These are phyloP conservation scores for Saccharomyces uvarum DNA, from an alignment of 1,139 yeast species.

Conservation along the genomic window DNA sequence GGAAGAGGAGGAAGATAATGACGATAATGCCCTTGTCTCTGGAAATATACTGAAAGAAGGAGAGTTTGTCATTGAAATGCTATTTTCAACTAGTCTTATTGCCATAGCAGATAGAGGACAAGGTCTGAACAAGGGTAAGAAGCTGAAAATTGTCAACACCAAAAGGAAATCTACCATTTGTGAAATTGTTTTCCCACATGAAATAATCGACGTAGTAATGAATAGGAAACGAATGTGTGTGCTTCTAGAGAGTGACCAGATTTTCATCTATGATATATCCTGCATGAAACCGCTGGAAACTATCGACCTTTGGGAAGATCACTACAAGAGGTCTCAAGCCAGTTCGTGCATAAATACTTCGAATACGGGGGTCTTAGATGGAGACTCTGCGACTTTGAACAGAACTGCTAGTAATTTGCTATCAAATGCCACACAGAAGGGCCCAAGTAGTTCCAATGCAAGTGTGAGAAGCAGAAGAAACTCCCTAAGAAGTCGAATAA, in stretches of 20 bases:
- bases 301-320: constrained; percentile 36
- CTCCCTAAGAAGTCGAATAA: constrained; percentile 9
- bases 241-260: constrained; percentile 51
- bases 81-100: constrained; percentile 62
- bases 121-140: constrained; percentile 38
- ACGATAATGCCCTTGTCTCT: constrained; percentile 1
- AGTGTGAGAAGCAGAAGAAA: constrained; percentile 7
- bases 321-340: constrained; percentile 7
- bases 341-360: background rate
- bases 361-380: constrained; percentile 2
- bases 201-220: constrained; percentile 53
- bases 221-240: constrained; percentile 61
- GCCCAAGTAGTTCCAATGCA: background rate
- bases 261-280: constrained; percentile 64
- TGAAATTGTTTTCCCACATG: constrained; percentile 59
- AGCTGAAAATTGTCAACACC: constrained; percentile 54
- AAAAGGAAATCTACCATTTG: constrained; percentile 39
- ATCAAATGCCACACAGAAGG: background rate
- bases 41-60: constrained; percentile 1
- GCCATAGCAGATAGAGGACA: constrained; percentile 47
- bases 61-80: constrained; percentile 47
- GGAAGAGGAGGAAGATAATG: constrained; percentile 3
- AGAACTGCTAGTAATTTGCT: background rate
- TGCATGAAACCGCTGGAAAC: constrained; percentile 63
- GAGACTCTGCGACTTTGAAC: constrained; percentile 2